Evolutionary conservation across 75 land plant species (phyloP), one percentile per base, ranked within the genome.

Genomic region (Adiantum capillusveneris): DNA sequence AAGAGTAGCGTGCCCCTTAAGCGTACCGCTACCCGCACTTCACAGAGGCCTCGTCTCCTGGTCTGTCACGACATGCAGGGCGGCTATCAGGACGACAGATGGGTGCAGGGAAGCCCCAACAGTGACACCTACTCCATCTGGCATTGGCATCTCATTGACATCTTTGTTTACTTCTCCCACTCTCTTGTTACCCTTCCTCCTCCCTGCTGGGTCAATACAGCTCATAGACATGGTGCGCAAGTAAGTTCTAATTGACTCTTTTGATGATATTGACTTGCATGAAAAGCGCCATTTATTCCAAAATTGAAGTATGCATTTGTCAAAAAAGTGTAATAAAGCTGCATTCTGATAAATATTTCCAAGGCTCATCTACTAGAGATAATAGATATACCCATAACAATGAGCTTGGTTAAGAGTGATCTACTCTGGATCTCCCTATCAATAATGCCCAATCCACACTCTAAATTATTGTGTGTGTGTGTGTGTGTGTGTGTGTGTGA

Each of bases 161-260:
- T 92, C 19, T 92, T 92, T 60, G 87, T 92, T 18, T 92, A 92
- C 60, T 92, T 92, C 53, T 92, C 97, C 7, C 95, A 92, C 61
- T 50, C 57, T 53, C 61, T 92, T 29, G 86, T 92, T 27, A 85
- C 95, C 0, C 28, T 92, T 43, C 97, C 95, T 6, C 97, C 97
- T 30, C 95, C 95, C 14, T 74, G 90, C 50, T 92, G 97, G 97
- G 79, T 66, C 11, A 92, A 92, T 69, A 75, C 97, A 2, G 97
- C 90, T 52, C 97, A 92, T 70, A 75, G 53, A 43, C 95, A 92
- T 60, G 94, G 97, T 16, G 97, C 88, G 44, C 84, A 85, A 85
- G 87, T 84, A 44, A 59, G 37, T 41, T 49, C 48, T 28, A 31
- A 6, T 41, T 39, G n/a, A n/a, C n/a, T n/a, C n/a, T n/a, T n/a